These are phyloP conservation scores for Syncephalastrum contaminatum DNA, from an alignment of 371 early-diverging fungal genomes.

Conservation along the genomic window DNA sequence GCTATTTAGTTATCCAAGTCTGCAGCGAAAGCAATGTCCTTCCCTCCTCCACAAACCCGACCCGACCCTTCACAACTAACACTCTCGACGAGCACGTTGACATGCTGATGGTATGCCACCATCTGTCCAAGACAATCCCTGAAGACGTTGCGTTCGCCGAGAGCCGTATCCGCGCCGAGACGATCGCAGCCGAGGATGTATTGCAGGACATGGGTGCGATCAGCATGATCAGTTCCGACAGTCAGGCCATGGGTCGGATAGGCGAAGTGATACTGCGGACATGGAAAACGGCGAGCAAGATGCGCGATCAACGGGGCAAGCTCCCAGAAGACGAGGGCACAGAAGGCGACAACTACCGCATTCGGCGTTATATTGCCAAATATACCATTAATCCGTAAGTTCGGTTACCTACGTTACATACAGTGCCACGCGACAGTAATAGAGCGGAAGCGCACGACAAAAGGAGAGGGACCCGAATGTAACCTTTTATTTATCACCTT, in stretches of 20 bases:
- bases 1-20: constrained; percentile 67
- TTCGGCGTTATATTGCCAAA: constrained; percentile 88
- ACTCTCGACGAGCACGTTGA: constrained; percentile 96
- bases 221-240: constrained; percentile 86
- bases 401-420: neutral
- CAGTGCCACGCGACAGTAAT: neutral
- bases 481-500: neutral
- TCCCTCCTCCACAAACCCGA: constrained; percentile 93
- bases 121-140: constrained; percentile 85
- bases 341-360: constrained; percentile 74
- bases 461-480: neutral
- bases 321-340: constrained; percentile 49
- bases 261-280: constrained; percentile 90
- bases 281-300: constrained; percentile 93
- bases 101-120: constrained; percentile 98
- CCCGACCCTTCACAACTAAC: constrained; percentile 87
- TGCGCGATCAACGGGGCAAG: constrained; percentile 81
- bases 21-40: constrained; percentile 83
- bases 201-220: constrained; percentile 93
- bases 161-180: constrained; percentile 91
- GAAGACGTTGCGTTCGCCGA: constrained; percentile 97
- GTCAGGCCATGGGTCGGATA: constrained; percentile 93
- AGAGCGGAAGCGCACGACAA: neutral
- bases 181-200: constrained; percentile 93
- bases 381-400: constrained; percentile 93